phyloP scores from a whole-genome alignment of 305 asterid genomes.

The Rubia tinctorum region DNA sequence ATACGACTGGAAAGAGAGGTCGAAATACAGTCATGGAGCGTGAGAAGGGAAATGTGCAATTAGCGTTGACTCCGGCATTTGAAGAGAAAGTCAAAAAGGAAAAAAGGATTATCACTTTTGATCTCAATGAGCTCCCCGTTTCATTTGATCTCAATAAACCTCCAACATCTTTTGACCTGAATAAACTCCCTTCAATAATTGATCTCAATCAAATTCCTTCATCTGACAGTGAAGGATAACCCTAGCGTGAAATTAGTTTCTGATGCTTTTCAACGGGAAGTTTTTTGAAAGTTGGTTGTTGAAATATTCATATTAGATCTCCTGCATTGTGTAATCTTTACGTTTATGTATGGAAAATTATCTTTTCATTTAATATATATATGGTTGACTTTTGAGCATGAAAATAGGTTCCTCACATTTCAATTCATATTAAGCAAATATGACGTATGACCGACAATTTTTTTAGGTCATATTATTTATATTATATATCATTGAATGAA shows the following conservation, averaged over 20 bases:
- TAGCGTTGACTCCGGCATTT: too few relatives aligned
- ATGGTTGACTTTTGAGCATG: too few relatives aligned
- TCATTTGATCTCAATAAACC: too few relatives aligned
- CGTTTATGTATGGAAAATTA: not conserved
- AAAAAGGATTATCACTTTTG: not conserved
- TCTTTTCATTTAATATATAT: not conserved
- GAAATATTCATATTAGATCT: not conserved
- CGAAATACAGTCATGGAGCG: not conserved
- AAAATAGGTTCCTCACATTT: too few relatives aligned
- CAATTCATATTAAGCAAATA: too few relatives aligned
- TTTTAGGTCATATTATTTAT: too few relatives aligned
- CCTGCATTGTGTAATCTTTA: not conserved
- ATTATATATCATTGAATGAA: too few relatives aligned
- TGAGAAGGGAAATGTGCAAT: not conserved
- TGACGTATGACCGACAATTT: too few relatives aligned
- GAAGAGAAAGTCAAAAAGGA: too few relatives aligned
- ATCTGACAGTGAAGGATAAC: not conserved
- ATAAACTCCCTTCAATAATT: not conserved
- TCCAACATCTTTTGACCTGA: not conserved
- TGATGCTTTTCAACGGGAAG: too few relatives aligned
- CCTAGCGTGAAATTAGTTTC: not conserved
- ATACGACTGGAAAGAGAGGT: not conserved
- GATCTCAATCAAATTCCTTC: not conserved
- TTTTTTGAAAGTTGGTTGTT: not conserved
- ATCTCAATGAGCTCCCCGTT: too few relatives aligned